Evolutionary conservation across 768 basidiomycete genomes (phyloP).

Genomic region (Omphalotus guepiniiformis): DNA sequence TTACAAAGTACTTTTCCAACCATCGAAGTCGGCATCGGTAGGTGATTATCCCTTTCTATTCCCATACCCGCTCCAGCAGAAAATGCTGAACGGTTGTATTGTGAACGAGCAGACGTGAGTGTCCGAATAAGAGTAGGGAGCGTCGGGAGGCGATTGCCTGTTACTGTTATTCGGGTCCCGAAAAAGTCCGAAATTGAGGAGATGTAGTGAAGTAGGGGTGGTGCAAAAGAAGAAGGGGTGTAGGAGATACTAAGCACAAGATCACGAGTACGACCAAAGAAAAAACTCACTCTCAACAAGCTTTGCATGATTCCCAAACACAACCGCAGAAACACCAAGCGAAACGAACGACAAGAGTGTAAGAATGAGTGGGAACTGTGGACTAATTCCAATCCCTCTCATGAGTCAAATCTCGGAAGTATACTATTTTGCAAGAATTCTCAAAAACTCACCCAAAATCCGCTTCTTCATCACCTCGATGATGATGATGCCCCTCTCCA

Average conservation of each 20-base stretch:
- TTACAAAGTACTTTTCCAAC: conserved; percentile 53
- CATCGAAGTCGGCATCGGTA: conserved; percentile 31
- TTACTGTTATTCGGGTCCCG: conserved; percentile 34
- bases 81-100: too few species aligned
- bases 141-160: conserved; percentile 60
- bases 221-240: too few species aligned
- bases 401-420: conserved; percentile 40
- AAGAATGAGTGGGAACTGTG: conserved; percentile 63
- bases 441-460: conserved; percentile 31
- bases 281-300: conserved; percentile 55
- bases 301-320: conserved; percentile 61
- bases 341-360: conserved; percentile 53
- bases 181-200: background rate
- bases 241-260: too few species aligned
- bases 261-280: too few species aligned
- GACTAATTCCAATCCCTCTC: conserved; percentile 51
- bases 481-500: conserved; percentile 46
- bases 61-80: too few species aligned
- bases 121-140: conserved; percentile 45
- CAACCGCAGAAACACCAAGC: conserved; percentile 49
- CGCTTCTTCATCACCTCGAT: conserved; percentile 61
- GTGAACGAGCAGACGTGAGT: conserved; percentile 35
- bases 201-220: too few species aligned
- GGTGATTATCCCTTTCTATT: too few species aligned
- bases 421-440: background rate